Evolutionary conservation across 106 monocot species (phyloP), one percentile per base, ranked within the genome.

Genomic region (Alisma plantagoaquatica): DNA sequence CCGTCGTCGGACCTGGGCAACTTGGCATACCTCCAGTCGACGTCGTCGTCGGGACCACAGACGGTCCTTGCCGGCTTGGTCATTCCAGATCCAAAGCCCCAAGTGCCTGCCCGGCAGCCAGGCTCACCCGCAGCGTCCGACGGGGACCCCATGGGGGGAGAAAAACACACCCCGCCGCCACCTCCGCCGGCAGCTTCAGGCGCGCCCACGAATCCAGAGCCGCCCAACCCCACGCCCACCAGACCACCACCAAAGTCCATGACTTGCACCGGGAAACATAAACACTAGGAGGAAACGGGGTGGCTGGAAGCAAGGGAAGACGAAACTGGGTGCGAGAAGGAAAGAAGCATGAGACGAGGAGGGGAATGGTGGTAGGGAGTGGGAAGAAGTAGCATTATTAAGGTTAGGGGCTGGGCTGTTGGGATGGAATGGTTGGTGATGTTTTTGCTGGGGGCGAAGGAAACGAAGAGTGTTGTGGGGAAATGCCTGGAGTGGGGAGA

Each of bases 21-120:
- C 33, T 66, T 67, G 10, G 55, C 7, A 57, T 28, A n/a, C 44
- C 67, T 43, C 70, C 69, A 75, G 31, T 71, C 68, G 23, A 62
- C 31, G 20, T 77, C 77, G 14, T 33, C 73, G 52, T 51, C 43
- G 26, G 55, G 14, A 38, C 9, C 14, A 14, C 6, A 38, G 35
- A 38, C 6, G 35, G 35, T 38, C 9, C 9, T 6, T 7, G 35
- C 58, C 73, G 67, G 31, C 57, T 73, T 51, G 66, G 77, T 59
- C 77, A 49, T 67, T 42, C 46, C 31, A 57, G 11, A 54, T 56
- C n/a, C n/a, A 70, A 61, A 55, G 30, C 73, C 42, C 47, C 53
- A 68, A 7, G 73, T 17, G 41, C 62, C 33, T 5, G 23, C 10
- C 10, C 10, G 23, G 3, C 74, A 10, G 20, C 70, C 68, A 77